Base-by-base conservation (phyloP, 2,329 filamentous ascomycete genomes). In the Fusarium sp. region DNA sequence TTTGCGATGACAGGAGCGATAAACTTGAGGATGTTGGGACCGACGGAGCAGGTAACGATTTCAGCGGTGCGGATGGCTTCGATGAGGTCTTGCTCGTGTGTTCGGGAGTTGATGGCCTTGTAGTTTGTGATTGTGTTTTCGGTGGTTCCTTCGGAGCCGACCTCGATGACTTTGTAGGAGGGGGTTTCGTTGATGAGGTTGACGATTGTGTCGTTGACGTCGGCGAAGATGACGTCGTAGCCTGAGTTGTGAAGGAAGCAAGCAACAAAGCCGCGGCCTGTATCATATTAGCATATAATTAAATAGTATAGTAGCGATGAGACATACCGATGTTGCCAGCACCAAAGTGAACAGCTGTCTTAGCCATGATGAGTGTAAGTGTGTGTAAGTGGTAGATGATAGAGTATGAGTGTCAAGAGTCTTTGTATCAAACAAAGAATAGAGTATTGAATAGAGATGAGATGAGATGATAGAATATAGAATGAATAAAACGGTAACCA, bases 1-100 rank as follows among this genome's bases (percentile, higher is more conserved):
- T 97, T 96, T 78, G 95, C 95, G 75, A 99, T 97, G 75, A 94
- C 92, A 25, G 95, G 93, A 48, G 96, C 96, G 78, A 99, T 96
- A 83, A 97, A 98, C 84, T 93, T 94, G 78, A 99, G 91, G 78
- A 99, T 92, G 82, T 94, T 97, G 76, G 96, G 96, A 46, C 96
- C 96, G 72, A 99, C 96, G 22, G 96, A 97, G 83, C 96, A 99
- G 70, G 96, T 99, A 76, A 99, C 94, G 56, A 97, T 84, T 69
- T 97, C 94, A 43, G 95, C 94, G 24, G 91, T 91, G 59, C 91
- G 87, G 76, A 98, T 97, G 84, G 96, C 93, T 48, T 95, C 82
- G 73, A 98, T 83, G 58, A 97, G 89, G 58, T 95, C 90, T 57
- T 86, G 86, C 84, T 97, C 92, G 79, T 97, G 86, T 71, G 91